Evolutionary conservation across 495 filamentous ascomycete species (phyloP), one percentile per base, ranked within the genome.

Genomic region (Talaromyces trachyspermus): DNA sequence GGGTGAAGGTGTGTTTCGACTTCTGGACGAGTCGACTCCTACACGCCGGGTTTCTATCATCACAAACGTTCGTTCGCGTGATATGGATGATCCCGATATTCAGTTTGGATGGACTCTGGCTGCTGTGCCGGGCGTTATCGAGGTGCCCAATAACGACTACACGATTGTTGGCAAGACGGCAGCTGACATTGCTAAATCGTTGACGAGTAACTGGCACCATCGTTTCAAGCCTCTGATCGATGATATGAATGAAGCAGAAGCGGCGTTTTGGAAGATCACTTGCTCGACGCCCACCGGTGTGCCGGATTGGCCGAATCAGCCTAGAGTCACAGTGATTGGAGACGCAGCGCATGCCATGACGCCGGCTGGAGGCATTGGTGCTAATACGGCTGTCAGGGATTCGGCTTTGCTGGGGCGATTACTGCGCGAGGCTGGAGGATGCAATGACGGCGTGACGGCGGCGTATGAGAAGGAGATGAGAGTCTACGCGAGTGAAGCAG

Each of bases 291-390:
- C 47, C 37, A 63, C 62, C 9, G 54, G 69, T 20, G 55, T 71
- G 17, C 48, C 51, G 2, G 27, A 43, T 2, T 69, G 65, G 63
- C 40, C 53, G 8, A 32, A 57, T 6, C 58, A 56, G 24, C 58
- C 63, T 2, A 64, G 75, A 9, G 76, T 82, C 14, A 80, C 78
- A 0, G 60, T 82, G 8, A 72, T 82, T 14, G 79, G 78, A 1
- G 78, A 83, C 51, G 76, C 78, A 0, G 73, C 63, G 17, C 79
- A 83, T 54, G 66, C 66, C 10, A 83, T 80, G 78, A 79, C 78
- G 3, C 79, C 79, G 3, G 77, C 77, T 0, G 76, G 72, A 0
- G 78, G 77, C 2, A 72, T 76, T 43, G 79, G 79, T 1, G 77
- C 74, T 10, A 79, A 78, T 46, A 79, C 77, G 0, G 77, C 76